Evolutionary conservation across 148 eudicot genomes (phyloP), one percentile per base, ranked within the genome.

Genomic region (Vaccinium corymbosum): DNA sequence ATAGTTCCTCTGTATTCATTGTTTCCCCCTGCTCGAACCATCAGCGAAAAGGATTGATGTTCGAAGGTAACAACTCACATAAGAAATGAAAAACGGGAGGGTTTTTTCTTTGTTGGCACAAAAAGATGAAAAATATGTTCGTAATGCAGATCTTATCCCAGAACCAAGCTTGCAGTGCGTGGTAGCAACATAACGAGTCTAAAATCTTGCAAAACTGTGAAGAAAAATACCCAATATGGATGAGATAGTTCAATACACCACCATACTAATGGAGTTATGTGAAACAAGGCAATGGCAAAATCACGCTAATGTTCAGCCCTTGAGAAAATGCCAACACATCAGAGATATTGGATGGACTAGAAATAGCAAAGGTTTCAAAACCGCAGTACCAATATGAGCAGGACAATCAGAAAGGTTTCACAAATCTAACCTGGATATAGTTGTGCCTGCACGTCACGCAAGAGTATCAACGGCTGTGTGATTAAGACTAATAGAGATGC

Each of bases 351-450:
- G 25, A 20, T 20, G 19, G 22, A 20, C 66, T 20, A 20, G 25
- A 2, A 61, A 20, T 9, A 20, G 8, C 66, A 22, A 7, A 61
- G 8, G 66, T 20, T 9, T 10, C 66, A 61, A 61, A 61, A 61
- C 25, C 27, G 7, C n/a, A 8, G 6, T 61, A 20, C 38, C 7
- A 27, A 71, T 32, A 71, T 71, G 75, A 71, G 16, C 75, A 71
- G 62, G 55, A 77, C 68, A 56, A 20, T 17, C 19, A 38, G 4
- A 22, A 52, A 71, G 38, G 49, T 42, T 13, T 13, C 3, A 71
- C 12, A 73, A 70, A 85, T 76, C 90, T 84, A 57, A 93, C 96
- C 94, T 83, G 56, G 91, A 53, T 35, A 64, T 53, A 82, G 84
- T 80, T 61, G 83, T 56, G 29, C 80, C 87, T 29, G 83, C 74